Evolutionary conservation across 164 flowering plant species (phyloP).

Genomic region (Pachysandra terminalis): DNA sequence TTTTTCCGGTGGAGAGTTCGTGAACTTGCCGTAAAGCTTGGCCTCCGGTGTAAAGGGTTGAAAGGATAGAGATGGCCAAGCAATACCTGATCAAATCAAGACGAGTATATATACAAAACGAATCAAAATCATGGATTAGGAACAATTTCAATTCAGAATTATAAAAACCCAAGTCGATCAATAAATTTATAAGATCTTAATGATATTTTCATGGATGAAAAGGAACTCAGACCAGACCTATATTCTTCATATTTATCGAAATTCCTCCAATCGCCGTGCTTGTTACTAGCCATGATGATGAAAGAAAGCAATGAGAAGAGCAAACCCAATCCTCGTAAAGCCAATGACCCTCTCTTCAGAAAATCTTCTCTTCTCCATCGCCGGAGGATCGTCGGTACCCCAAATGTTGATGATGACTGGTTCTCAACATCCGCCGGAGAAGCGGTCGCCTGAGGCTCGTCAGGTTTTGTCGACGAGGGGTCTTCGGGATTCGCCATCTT

Average conservation of each 20-base stretch:
- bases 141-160: no score
- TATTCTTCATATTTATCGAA: slow-evolving; percentile 72
- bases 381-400: slow-evolving; percentile 39
- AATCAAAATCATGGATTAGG: no score
- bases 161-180: background rate
- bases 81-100: no score
- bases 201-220: no score
- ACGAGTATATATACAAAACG: no score
- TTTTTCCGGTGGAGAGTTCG: slow-evolving; percentile 42
- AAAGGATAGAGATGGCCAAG: slow-evolving; percentile 58
- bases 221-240: no score
- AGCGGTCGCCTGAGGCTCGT: background rate
- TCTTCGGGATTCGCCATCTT: slow-evolving; percentile 23
- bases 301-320: slow-evolving; percentile 66
- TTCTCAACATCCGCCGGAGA: slow-evolving; percentile 31
- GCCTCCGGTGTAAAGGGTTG: slow-evolving; percentile 50
- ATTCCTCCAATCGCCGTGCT: slow-evolving; percentile 60
- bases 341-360: slow-evolving; percentile 45
- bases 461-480: slow-evolving; percentile 6
- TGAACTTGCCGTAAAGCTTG: slow-evolving; percentile 51
- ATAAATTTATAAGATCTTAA: no score
- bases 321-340: slow-evolving; percentile 39
- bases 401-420: slow-evolving; percentile 17
- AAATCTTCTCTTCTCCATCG: slow-evolving; percentile 79
- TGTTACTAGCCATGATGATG: slow-evolving; percentile 65